These are phyloP conservation scores for Sporisorium graminicola DNA, from an alignment of 1,284 basidiomycete species.

Conservation along the genomic window DNA sequence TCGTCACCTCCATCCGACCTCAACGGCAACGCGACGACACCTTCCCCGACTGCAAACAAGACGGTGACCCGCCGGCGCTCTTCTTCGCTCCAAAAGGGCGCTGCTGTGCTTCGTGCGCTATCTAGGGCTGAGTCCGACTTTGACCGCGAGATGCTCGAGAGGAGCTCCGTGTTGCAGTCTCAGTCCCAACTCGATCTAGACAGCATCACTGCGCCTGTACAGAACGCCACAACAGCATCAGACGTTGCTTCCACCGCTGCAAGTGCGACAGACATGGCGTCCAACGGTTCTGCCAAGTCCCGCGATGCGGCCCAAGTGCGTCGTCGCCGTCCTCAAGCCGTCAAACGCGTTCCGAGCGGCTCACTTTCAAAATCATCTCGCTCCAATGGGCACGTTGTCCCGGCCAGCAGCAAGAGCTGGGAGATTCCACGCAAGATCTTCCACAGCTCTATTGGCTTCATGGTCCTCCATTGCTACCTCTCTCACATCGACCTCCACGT, in stretches of 20 bases:
- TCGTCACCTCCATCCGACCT: constrained; percentile 23
- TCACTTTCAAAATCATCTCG: constrained; percentile 11
- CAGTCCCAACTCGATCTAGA: constrained; percentile 16
- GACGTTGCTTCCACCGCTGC: not conserved
- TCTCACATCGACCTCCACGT: constrained; percentile 71
- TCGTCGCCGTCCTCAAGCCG: constrained; percentile 26
- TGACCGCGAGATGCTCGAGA: constrained; percentile 47
- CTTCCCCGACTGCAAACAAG: constrained; percentile 20
- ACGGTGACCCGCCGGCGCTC: constrained; percentile 50
- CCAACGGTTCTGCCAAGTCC: constrained; percentile 4
- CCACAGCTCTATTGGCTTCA: constrained; percentile 90
- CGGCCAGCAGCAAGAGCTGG: constrained; percentile 54
- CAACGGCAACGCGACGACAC: not conserved
- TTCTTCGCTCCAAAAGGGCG: constrained; percentile 64
- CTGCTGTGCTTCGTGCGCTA: constrained; percentile 64
- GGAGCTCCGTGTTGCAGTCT: constrained; percentile 11
- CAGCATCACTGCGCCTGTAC: constrained; percentile 23
- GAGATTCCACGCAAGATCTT: constrained; percentile 92
- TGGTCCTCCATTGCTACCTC: constrained; percentile 81
- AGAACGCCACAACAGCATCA: constrained; percentile 1
- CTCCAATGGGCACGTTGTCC: constrained; percentile 16
- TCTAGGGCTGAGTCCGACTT: constrained; percentile 59
- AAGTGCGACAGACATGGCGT: constrained; percentile 1
- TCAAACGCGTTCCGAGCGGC: constrained; percentile 20
- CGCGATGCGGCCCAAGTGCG: constrained; percentile 15